A percentile compares a stretch with the other conserved stretches of the same genome.
These are phyloP conservation scores for Ceratocystis cacaofunesta DNA, from an alignment of 2,329 filamentous ascomycete species.

Conservation along the genomic window DNA sequence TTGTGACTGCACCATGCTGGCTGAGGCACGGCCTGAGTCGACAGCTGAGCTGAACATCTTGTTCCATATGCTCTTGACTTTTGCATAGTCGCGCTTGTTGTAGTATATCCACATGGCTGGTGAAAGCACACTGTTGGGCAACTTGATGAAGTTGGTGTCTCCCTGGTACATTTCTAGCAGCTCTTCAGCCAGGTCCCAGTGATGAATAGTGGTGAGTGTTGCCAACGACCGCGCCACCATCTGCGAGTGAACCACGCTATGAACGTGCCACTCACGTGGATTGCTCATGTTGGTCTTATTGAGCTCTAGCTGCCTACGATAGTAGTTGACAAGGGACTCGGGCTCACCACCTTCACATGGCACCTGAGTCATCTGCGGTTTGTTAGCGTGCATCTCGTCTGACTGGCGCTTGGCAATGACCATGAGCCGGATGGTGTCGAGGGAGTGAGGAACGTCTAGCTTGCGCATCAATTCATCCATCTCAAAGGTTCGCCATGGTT, in stretches of 20 bases:
- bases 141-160: constrained; percentile 21
- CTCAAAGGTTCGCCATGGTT: constrained; percentile 32
- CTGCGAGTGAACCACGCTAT: constrained; percentile 18
- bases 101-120: constrained; percentile 55
- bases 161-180: constrained; percentile 40
- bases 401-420: constrained; percentile 15
- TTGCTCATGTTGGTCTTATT: constrained; percentile 19
- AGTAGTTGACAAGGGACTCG: constrained; percentile 23
- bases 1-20: constrained; percentile 19
- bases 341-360: constrained; percentile 20
- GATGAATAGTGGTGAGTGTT: constrained; percentile 26
- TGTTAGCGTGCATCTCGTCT: constrained; percentile 30
- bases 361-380: constrained; percentile 24
- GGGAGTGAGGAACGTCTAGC: constrained; percentile 29
- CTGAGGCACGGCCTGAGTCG: constrained; percentile 12
- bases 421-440: constrained; percentile 23
- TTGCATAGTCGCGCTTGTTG: constrained; percentile 39
- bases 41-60: constrained; percentile 27
- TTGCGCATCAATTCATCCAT: constrained; percentile 31
- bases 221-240: constrained; percentile 24
- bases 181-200: constrained; percentile 40
- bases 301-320: constrained; percentile 20
- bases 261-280: constrained; percentile 20
- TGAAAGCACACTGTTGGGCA: constrained; percentile 42
- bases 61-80: constrained; percentile 53